These are phyloP conservation scores for Mortierella sp. DNA, from an alignment of 371 early-diverging fungal species.

Conservation along the genomic window DNA sequence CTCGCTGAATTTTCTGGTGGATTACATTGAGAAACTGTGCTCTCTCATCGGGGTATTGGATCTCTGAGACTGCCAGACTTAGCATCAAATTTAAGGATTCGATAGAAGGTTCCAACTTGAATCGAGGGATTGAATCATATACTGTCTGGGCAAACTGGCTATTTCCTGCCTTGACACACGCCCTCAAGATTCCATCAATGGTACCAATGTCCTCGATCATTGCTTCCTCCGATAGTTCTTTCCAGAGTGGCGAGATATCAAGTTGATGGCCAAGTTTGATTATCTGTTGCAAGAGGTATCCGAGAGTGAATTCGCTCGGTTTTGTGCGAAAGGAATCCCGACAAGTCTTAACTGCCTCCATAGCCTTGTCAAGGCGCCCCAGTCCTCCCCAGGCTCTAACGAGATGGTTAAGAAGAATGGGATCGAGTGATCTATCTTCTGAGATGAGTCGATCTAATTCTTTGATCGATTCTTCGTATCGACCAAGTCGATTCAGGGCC, in stretches of 20 bases:
- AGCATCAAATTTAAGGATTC: constrained; percentile 45
- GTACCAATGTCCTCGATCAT: constrained; percentile 20
- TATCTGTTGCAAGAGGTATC: constrained; percentile 36
- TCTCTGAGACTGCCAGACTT: constrained; percentile 29
- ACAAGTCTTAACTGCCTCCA: constrained; percentile 12
- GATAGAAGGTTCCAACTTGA: constrained; percentile 24
- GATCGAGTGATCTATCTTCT: constrained; percentile 1
- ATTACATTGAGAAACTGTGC: constrained; percentile 17
- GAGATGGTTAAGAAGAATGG: constrained; percentile 45
- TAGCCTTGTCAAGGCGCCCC: constrained; percentile 29
- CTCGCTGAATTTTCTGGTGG: constrained; percentile 12
- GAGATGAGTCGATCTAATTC: constrained; percentile 19
- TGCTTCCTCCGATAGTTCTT: neutral
- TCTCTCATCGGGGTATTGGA: constrained; percentile 23
- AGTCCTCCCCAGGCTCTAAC: constrained; percentile 49
- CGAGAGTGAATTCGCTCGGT: constrained; percentile 43
- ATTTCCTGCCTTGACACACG: constrained; percentile 26
- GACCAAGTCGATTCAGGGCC: constrained; percentile 29
- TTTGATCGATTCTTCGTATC: constrained; percentile 30
- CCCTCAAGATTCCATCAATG: constrained; percentile 38
- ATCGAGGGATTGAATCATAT: constrained; percentile 25
- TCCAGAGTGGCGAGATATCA: constrained; percentile 20
- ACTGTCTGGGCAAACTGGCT: constrained; percentile 34
- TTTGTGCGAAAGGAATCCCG: neutral
- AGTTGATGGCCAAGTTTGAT: constrained; percentile 4